Percentiles rank a stretch among this genome's conserved stretches.
Conservation (phyloP, 768 basidiomycete species). For the Pleurotus djamor region DNA sequence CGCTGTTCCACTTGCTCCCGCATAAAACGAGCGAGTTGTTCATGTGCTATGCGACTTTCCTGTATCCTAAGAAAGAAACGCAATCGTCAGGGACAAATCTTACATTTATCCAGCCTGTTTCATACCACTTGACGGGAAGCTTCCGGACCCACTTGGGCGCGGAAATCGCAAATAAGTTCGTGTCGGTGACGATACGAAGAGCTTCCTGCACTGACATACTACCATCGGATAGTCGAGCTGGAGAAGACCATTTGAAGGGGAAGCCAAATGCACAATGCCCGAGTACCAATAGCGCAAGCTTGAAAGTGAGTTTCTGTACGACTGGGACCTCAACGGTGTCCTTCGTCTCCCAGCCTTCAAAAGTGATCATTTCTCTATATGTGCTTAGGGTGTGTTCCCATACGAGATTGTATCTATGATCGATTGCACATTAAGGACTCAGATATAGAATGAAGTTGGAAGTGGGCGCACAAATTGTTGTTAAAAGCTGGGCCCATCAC, state of each 20-base stretch:
- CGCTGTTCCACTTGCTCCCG: constrained; percentile 29
- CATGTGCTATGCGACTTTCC: constrained; percentile 23
- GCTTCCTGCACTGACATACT: constrained; percentile 35
- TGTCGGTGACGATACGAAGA: constrained; percentile 29
- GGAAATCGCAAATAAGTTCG: constrained; percentile 18
- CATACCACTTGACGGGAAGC: constrained; percentile 33
- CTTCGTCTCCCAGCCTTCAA: constrained; percentile 30
- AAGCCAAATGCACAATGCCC: constrained; percentile 48
- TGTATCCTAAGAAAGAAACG: constrained; percentile 19
- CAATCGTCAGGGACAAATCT: not conserved
- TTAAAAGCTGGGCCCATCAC: constrained; percentile 30
- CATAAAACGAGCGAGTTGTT: constrained; percentile 34
- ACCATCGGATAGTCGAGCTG: constrained; percentile 32
- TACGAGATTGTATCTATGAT: constrained; percentile 34
- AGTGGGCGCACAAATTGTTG: constrained; percentile 16
- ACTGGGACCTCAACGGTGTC: constrained; percentile 23
- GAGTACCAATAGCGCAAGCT: constrained; percentile 42
- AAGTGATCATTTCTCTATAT: constrained; percentile 35
- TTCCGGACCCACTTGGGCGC: constrained; percentile 35
- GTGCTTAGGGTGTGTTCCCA: constrained; percentile 35
- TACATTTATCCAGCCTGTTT: not conserved
- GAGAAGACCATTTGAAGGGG: constrained; percentile 35
- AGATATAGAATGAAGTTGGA: not conserved
- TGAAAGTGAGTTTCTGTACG: constrained; percentile 31
- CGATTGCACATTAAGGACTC: not conserved